Base-by-base conservation (phyloP, 2,329 filamentous ascomycete genomes). In the Pestalotiopsis sp. region DNA sequence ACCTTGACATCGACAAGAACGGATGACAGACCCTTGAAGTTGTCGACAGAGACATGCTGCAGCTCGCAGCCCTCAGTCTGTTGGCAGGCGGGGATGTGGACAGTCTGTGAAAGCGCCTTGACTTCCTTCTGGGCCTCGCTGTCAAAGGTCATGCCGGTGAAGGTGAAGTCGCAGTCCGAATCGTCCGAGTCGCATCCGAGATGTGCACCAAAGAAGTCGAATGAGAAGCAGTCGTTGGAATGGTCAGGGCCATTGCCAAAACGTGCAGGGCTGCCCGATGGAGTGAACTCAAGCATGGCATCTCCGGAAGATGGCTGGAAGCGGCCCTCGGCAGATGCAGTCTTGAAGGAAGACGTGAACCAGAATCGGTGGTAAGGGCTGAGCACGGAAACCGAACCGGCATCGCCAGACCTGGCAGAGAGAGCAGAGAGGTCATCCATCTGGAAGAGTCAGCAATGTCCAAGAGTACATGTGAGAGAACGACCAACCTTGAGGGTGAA, bases 1-100 rank as follows among this genome's bases (percentile, higher is more conserved):
- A 78, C 78, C n/a, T 78, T 80, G 13, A 81, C 74, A n/a, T 80
- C 78, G 57, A 85, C 76, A 9, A 78, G 78, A 72, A 86, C 69
- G 2, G 80, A 78, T 45, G 75, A 77, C 27, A 79, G 31, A 31
- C 65, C 70, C 31, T 74, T 66, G 52, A 78, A 77, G 5, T 71
- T 71, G 17, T 64, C 67, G 25, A 79, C 59, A 2, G 62, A 52
- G 39, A 76, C 63, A 11, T 73, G 72, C 6, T 67, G 63, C 45
- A 78, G 70, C 49, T 71, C 57, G 70, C 76, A 78, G 7, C 72
- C 67, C 4, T 67, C 65, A 36, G 59, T 59, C 12, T 70, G 41
- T 9, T 59, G n/a, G 36, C 76, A 79, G 27, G 73, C 72, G 61
- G 74, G 71, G 59, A 79, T 63, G 14, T 67, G 71, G 56, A 73